phyloP scores from a whole-genome alignment of 169 alveolate species.

The Ichthyophthirius multifiliis region DNA sequence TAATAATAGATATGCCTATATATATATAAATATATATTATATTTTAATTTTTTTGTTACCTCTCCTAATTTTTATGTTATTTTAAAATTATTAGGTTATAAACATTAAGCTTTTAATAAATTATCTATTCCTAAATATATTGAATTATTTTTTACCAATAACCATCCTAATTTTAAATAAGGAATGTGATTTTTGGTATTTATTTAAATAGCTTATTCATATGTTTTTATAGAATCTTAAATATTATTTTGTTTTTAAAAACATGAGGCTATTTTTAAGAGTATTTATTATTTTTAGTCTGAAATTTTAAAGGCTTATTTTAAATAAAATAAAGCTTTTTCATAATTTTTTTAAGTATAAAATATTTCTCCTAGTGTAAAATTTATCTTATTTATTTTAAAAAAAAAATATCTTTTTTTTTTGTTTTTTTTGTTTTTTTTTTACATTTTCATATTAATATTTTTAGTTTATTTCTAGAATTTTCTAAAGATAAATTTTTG shows the following conservation, averaged over 20 bases:
- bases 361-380: constrained; percentile 50
- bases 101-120: constrained; percentile 35
- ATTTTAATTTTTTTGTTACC: neutral
- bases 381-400: too few species aligned
- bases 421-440: too few species aligned
- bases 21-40: too few species aligned
- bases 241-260: constrained; percentile 42
- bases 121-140: constrained; percentile 68
- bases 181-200: constrained; percentile 42
- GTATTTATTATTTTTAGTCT: constrained; percentile 32
- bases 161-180: constrained; percentile 59
- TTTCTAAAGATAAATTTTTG: constrained; percentile 16
- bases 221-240: constrained; percentile 33
- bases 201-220: constrained; percentile 42
- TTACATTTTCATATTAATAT: constrained; percentile 40
- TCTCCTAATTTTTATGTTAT: constrained; percentile 66
- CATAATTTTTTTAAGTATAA: constrained; percentile 32
- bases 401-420: too few species aligned
- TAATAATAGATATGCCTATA: constrained; percentile 22
- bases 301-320: constrained; percentile 22
- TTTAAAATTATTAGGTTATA: constrained; percentile 50
- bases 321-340: constrained; percentile 42
- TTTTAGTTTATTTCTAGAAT: constrained; percentile 25
- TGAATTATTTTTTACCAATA: constrained; percentile 42
- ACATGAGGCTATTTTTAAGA: constrained; percentile 52